phyloP scores from a whole-genome alignment of 2,329 filamentous ascomycete genomes.

The Xylaria sp. region DNA sequence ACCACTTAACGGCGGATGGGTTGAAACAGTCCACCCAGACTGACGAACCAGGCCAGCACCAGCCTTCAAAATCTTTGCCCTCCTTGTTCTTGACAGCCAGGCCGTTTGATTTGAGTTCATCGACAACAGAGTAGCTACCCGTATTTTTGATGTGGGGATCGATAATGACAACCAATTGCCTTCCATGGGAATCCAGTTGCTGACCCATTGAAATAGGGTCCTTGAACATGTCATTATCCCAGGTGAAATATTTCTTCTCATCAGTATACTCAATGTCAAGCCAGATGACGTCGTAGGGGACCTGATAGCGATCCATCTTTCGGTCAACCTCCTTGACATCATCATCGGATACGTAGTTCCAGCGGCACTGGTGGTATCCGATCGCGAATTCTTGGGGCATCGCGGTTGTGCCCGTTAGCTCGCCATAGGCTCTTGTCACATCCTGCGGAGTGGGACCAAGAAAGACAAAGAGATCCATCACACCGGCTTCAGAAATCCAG shows the following conservation, averaged over 20 bases:
- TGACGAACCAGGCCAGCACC: constrained; percentile 98
- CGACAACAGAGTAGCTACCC: constrained; percentile 77
- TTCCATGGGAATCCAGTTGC: constrained; percentile 83
- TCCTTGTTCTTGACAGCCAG: constrained; percentile 92
- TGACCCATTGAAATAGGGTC: constrained; percentile 89
- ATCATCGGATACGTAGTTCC: constrained; percentile 98
- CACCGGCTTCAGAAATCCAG: constrained; percentile 93
- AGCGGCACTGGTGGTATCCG: constrained; percentile 96
- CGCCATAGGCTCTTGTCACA: constrained; percentile 82
- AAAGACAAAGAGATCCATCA: constrained; percentile 94
- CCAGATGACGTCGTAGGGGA: constrained; percentile 99
- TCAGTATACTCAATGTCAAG: constrained; percentile 98
- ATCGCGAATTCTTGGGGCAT: constrained; percentile 93
- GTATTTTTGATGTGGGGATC: constrained; percentile 98
- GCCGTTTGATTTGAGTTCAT: constrained; percentile 85
- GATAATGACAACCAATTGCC: constrained; percentile 93
- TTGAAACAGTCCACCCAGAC: constrained; percentile 98
- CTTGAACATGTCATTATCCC: constrained; percentile 88
- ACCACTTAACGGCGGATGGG: constrained; percentile 90
- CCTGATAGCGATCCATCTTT: constrained; percentile 94
- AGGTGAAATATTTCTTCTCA: constrained; percentile 97
- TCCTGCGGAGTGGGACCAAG: constrained; percentile 87
- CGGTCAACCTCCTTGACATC: constrained; percentile 97
- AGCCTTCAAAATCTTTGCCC: constrained; percentile 87
- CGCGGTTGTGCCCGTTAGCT: constrained; percentile 90